Conservation (phyloP, 179 eudicot species). For the Camellia oleifera region DNA sequence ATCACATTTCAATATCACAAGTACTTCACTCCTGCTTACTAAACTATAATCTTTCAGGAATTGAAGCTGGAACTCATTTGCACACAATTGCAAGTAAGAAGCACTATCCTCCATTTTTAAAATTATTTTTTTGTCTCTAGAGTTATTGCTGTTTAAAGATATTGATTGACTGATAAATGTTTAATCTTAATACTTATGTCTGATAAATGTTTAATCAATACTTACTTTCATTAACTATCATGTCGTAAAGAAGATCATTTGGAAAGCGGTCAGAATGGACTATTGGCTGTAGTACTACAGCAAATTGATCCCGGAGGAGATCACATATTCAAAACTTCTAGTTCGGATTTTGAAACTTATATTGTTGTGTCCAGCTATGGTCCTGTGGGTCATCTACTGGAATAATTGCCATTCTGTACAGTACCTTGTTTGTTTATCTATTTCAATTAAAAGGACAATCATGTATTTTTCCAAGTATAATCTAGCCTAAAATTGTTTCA, state of each 20-base stretch:
- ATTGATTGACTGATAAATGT: neutral
- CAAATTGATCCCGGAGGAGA: neutral
- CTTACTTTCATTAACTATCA: neutral
- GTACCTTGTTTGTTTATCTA: neutral
- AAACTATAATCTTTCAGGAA: slow-evolving; percentile 54
- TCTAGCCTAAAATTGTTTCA: neutral
- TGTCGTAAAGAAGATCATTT: neutral
- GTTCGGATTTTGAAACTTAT: slow-evolving; percentile 4
- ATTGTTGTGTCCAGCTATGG: neutral
- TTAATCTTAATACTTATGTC: neutral
- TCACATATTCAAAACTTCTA: neutral
- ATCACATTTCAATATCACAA: neutral
- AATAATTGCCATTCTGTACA: neutral
- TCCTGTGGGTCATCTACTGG: neutral
- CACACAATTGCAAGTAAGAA: slow-evolving; percentile 58
- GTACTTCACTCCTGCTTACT: slow-evolving; percentile 20
- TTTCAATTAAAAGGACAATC: neutral
- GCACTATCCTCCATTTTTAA: neutral
- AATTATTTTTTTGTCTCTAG: neutral
- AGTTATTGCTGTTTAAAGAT: slow-evolving; percentile 1
- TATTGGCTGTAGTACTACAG: neutral
- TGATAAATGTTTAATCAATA: neutral
- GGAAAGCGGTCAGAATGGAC: neutral
- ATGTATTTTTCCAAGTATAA: neutral
- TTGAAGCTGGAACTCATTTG: slow-evolving; percentile 52